Evolutionary conservation across 495 filamentous ascomycete species (phyloP), one percentile per base, ranked within the genome.

Genomic region (Penicillium daleae): DNA sequence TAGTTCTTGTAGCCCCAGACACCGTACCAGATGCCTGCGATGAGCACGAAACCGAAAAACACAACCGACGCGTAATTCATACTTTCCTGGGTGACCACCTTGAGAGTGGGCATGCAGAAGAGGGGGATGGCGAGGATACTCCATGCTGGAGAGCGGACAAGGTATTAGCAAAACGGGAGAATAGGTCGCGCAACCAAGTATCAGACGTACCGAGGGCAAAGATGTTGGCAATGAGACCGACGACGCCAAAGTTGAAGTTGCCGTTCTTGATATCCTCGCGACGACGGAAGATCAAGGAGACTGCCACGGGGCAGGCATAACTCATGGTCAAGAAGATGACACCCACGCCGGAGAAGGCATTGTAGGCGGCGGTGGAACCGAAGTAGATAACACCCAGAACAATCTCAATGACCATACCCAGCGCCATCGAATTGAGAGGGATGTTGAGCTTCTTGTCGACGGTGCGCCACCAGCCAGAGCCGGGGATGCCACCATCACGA

Each of bases 31-130:
- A 81, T 71, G 21, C 78, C 73, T 24, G 77, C 72, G 53, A 87
- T 81, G 35, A 70, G 40, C n/a, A 82, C 77, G 61, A 85, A 82
- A 1, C 80, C 82, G 49, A 80, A 76, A 69, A 88, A 87, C n/a
- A 86, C 85, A 2, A 85, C 85, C 17, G 72, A 78, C 27, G 85
- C 84, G 62, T 86, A 86, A 66, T 86, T 84, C 74, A 83, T 83
- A 27, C 58, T 75, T 19, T 65, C 55, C 37, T 67, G 46, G 33
- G 73, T 74, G 26, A 84, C 79, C 1, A 71, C 65, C 56, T 61
- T 64, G 35, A 62, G 29, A 0, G 78, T 73, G 0, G 78, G 78
- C 78, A 81, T 81, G 62, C 76, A 79, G 72, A 81, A 81, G 5
- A 81, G 67, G 0, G 85, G 86, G 42, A 87, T 79, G 12, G 83